These are phyloP conservation scores for Aureobasidium namibiae DNA, from an alignment of 2,329 filamentous ascomycete species.

Conservation along the genomic window DNA sequence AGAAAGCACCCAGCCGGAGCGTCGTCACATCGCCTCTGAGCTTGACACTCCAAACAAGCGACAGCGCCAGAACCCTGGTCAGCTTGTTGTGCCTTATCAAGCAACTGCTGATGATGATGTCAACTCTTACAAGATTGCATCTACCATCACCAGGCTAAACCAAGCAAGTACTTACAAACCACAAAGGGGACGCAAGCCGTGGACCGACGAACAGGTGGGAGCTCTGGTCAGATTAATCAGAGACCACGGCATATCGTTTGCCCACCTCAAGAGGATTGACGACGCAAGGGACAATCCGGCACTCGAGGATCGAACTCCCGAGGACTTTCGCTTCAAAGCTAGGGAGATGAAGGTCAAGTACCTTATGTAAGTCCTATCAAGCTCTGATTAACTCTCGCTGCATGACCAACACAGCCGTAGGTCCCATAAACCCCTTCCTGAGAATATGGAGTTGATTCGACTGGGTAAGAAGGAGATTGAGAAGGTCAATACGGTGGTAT, in stretches of 20 bases:
- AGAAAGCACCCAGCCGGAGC: background rate
- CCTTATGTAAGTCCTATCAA: constrained; percentile 31
- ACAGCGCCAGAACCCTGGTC: constrained; percentile 26
- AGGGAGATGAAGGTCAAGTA: constrained; percentile 44
- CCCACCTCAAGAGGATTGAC: constrained; percentile 34
- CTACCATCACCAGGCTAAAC: background rate
- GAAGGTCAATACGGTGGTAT: constrained; percentile 22
- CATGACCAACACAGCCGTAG: constrained; percentile 16
- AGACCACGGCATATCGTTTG: constrained; percentile 34
- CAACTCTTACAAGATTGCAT: background rate
- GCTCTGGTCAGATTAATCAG: constrained; percentile 42
- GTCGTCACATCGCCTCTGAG: background rate
- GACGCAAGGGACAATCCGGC: constrained; percentile 18
- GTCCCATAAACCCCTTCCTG: constrained; percentile 28
- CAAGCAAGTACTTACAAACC: constrained; percentile 30
- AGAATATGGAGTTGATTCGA: constrained; percentile 36
- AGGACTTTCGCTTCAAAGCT: constrained; percentile 39
- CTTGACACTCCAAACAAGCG: constrained; percentile 12
- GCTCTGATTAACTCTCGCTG: constrained; percentile 13
- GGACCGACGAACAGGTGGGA: constrained; percentile 28
- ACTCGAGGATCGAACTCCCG: constrained; percentile 35
- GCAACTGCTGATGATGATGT: constrained; percentile 18
- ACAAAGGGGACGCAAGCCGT: constrained; percentile 24
- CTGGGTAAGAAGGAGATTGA: constrained; percentile 35
- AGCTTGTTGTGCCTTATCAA: constrained; percentile 21